These are phyloP conservation scores for Boletales sp. DNA, from an alignment of 768 basidiomycete genomes.

Conservation along the genomic window DNA sequence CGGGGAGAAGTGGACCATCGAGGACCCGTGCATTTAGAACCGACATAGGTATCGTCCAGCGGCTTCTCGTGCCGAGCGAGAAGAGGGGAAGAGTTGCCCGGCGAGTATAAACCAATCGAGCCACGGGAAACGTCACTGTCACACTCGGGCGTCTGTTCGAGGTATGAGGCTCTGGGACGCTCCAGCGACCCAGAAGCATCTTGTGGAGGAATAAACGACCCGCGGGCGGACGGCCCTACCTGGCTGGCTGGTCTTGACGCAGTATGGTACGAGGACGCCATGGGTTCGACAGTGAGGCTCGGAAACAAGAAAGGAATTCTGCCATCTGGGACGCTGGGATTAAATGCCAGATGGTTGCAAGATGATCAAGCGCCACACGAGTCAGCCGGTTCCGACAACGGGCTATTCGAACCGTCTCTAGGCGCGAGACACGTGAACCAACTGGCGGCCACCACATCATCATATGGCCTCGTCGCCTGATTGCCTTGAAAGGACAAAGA, in stretches of 20 bases:
- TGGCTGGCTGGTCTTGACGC: slow-evolving; percentile 20
- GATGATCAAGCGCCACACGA: too few species aligned
- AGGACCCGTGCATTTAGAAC: not conserved
- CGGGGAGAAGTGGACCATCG: not conserved
- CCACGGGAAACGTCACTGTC: slow-evolving; percentile 17
- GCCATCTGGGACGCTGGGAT: not conserved
- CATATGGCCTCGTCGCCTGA: not conserved
- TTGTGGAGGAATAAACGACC: slow-evolving; percentile 9
- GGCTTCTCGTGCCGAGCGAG: slow-evolving; percentile 19
- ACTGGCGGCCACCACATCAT: not conserved
- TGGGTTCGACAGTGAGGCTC: not conserved
- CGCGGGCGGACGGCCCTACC: slow-evolving; percentile 10
- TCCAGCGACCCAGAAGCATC: not conserved
- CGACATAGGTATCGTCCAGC: slow-evolving; percentile 5
- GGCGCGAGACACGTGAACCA: slow-evolving; percentile 3
- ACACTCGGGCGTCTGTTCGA: slow-evolving; percentile 20
- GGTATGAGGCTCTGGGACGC: slow-evolving; percentile 26
- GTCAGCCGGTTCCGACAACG: not conserved
- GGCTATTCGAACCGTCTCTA: not conserved
- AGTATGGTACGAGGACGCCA: slow-evolving; percentile 5
- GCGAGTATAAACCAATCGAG: slow-evolving; percentile 17
- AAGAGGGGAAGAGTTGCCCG: slow-evolving; percentile 23
- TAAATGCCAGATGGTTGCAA: not conserved
- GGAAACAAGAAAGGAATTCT: not conserved
- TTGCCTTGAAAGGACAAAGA: not conserved